These are phyloP conservation scores for Saccharomyces jurei DNA, from an alignment of 805 yeast species.

Conservation along the genomic window DNA sequence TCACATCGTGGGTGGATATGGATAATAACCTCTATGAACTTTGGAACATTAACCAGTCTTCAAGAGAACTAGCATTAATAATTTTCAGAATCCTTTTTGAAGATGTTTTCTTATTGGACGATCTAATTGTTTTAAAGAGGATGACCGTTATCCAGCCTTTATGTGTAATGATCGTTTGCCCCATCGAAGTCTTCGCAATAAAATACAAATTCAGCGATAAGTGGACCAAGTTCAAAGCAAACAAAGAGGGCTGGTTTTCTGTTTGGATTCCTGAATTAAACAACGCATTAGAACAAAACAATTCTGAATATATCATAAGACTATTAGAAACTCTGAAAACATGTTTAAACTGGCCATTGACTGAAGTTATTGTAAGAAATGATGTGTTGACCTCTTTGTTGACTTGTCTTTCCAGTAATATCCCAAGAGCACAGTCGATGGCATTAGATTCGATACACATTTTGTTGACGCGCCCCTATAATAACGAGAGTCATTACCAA, in stretches of 20 bases:
- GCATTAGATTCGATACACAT: constrained; percentile 89
- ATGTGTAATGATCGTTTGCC: constrained; percentile 75
- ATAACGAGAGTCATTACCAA: constrained; percentile 58
- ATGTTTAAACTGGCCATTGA: constrained; percentile 85
- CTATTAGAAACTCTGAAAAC: constrained; percentile 78
- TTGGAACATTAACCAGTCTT: constrained; percentile 58
- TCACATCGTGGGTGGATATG: constrained; percentile 80
- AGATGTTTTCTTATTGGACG: constrained; percentile 86
- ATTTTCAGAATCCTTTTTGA: constrained; percentile 84
- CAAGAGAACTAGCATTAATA: constrained; percentile 70
- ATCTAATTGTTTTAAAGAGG: constrained; percentile 78
- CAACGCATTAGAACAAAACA: constrained; percentile 36
- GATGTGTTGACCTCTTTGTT: constrained; percentile 60
- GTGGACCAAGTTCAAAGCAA: constrained; percentile 50
- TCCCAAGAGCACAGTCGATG: constrained; percentile 64
- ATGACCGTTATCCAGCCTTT: constrained; percentile 69
- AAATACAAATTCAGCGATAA: constrained; percentile 49
- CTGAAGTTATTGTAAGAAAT: constrained; percentile 59
- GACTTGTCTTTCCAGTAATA: constrained; percentile 47
- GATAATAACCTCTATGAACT: constrained; percentile 65
- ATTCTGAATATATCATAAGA: constrained; percentile 50
- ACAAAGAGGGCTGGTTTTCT: constrained; percentile 77
- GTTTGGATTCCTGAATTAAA: constrained; percentile 56
- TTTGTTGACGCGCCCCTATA: constrained; percentile 71
- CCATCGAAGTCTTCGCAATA: constrained; percentile 54